Conservation (phyloP, 208 protist species). For the Acanthamoeba culbertsoni region DNA sequence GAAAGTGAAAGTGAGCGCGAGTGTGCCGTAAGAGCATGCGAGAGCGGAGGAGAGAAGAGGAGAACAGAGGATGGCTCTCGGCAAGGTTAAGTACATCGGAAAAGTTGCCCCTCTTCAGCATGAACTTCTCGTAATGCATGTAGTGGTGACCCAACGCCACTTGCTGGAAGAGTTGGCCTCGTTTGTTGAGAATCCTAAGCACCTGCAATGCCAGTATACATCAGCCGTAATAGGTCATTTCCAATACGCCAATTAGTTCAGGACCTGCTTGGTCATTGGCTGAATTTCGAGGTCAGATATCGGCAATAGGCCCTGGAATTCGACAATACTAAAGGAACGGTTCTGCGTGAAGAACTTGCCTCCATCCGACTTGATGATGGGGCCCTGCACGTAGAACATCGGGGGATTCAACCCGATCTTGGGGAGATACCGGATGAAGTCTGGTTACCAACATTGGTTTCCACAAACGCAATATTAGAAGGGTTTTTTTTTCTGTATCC, state of each 20-base stretch:
- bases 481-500: no score
- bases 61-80: background rate
- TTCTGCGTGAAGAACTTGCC: constrained; percentile 6
- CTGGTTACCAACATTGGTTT: no score
- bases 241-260: no score
- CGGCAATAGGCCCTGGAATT: background rate
- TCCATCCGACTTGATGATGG: constrained; percentile 48
- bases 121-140: constrained; percentile 52
- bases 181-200: constrained; percentile 12
- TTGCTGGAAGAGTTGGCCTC: background rate
- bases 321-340: background rate
- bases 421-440: background rate
- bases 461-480: no score
- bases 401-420: background rate
- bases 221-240: no score
- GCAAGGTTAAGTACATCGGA: background rate
- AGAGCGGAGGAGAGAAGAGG: background rate
- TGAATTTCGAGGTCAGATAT: background rate
- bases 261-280: constrained; percentile 56
- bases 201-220: no score
- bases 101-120: background rate
- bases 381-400: constrained; percentile 37
- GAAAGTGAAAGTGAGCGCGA: background rate
- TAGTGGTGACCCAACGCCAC: constrained; percentile 30
- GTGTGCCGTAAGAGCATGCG: background rate